Conservation (phyloP, 2,329 filamentous ascomycete genomes). For the Sarocladium brachiariae region DNA sequence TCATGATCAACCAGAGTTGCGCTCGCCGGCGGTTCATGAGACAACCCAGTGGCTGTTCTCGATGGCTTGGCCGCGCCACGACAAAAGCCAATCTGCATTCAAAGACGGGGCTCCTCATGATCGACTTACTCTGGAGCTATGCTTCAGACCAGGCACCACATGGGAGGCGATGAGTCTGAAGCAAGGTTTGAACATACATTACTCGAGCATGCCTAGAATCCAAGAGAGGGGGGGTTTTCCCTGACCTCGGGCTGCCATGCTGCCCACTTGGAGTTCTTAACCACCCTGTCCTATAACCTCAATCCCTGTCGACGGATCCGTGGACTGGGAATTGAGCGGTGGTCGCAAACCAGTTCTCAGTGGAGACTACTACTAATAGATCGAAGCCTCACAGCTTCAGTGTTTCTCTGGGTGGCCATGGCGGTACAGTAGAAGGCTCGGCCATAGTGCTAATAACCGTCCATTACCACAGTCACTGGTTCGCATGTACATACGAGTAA, state of each 20-base stretch:
- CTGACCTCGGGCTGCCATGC: not conserved
- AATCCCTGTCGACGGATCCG: not conserved
- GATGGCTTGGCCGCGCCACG: not conserved
- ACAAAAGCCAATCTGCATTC: constrained; percentile 1
- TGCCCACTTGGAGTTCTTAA: not conserved
- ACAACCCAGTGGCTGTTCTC: constrained; percentile 4
- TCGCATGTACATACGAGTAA: too few species aligned
- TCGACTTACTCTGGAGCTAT: not conserved
- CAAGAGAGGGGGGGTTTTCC: not conserved
- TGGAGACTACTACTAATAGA: not conserved
- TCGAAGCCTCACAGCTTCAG: not conserved
- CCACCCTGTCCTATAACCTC: constrained; percentile 1
- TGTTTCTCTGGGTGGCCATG: not conserved
- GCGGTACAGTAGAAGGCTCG: too few species aligned
- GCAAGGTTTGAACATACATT: not conserved
- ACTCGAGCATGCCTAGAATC: not conserved
- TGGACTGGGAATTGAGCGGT: constrained; percentile 2
- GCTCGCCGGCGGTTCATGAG: constrained; percentile 9
- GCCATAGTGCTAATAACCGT: too few species aligned
- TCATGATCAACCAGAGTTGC: not conserved
- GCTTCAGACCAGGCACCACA: not conserved
- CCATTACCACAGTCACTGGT: too few species aligned
- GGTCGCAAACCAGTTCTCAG: not conserved
- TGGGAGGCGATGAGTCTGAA: not conserved
- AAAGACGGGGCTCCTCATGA: not conserved